Evolutionary conservation across 306 rosid genomes (phyloP).

Genomic region (Castanospermum australe): DNA sequence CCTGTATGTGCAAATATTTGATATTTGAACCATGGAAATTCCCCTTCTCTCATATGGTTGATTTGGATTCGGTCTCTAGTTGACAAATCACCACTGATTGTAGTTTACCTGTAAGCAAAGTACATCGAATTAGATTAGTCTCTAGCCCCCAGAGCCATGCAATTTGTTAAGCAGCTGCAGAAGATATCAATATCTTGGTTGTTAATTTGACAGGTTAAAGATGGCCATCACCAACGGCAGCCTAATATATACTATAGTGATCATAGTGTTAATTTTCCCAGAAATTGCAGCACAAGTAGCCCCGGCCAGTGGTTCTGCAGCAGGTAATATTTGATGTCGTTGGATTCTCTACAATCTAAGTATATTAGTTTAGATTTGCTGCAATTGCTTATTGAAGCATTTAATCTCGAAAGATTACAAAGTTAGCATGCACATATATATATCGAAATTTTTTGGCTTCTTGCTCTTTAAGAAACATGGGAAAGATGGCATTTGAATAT

Average conservation of each 20-base stretch:
- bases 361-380: background rate
- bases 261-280: slow-evolving; percentile 33
- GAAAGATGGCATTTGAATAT: background rate
- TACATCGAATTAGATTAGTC: background rate
- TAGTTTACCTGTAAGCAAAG: background rate
- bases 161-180: background rate
- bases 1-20: background rate
- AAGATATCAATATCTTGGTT: background rate
- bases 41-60: background rate
- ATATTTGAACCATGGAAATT: background rate
- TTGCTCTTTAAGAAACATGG: background rate
- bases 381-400: background rate
- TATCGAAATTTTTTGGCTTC: too few relatives aligned
- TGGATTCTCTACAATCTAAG: background rate
- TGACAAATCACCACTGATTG: background rate
- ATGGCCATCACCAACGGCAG: slow-evolving; percentile 38
- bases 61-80: background rate
- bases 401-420: background rate
- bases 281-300: slow-evolving; percentile 32
- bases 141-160: background rate
- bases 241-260: slow-evolving; percentile 7
- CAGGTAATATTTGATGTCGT: slow-evolving; percentile 18
- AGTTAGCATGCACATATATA: too few relatives aligned
- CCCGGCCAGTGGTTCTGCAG: background rate
- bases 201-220: slow-evolving; percentile 29